These are phyloP conservation scores for Stygiomarasmius scandens DNA, from an alignment of 1,284 basidiomycete species.

Conservation along the genomic window DNA sequence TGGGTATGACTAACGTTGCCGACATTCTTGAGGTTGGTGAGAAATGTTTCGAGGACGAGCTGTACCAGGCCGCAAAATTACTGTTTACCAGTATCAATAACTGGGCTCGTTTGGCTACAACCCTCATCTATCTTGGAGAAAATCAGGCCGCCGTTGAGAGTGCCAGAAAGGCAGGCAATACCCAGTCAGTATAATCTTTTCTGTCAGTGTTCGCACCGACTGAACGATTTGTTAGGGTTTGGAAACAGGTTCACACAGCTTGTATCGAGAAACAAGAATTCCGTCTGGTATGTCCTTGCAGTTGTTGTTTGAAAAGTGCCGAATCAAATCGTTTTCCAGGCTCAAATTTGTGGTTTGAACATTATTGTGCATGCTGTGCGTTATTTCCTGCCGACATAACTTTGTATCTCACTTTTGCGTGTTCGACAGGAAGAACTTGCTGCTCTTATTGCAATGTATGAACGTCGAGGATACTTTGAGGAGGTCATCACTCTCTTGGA, in stretches of 20 bases:
- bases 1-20: constrained; percentile 98
- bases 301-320: background rate
- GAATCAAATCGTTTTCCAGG: constrained; percentile 40
- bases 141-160: constrained; percentile 99
- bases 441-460: constrained; percentile 84
- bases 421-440: constrained; percentile 80
- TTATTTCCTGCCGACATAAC: constrained; percentile 13
- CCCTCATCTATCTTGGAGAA: constrained; percentile 97
- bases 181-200: constrained; percentile 66
- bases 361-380: constrained; percentile 88
- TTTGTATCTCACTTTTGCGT: constrained; percentile 2
- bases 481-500: constrained; percentile 92
- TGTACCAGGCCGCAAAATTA: constrained; percentile 96
- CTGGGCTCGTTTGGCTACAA: constrained; percentile 97
- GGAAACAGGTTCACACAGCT: constrained; percentile 99
- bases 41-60: constrained; percentile 98
- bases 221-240: constrained; percentile 66
- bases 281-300: constrained; percentile 63
- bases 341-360: constrained; percentile 98
- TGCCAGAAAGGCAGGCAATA: constrained; percentile 98
- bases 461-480: constrained; percentile 92
- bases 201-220: constrained; percentile 1
- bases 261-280: constrained; percentile 98
- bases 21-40: constrained; percentile 96
- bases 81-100: constrained; percentile 97